A percentile compares a stretch with the other conserved stretches of the same genome.
Evolutionary conservation across 805 yeast species (phyloP).

Genomic region (Metschnikowia bowlesiae): DNA sequence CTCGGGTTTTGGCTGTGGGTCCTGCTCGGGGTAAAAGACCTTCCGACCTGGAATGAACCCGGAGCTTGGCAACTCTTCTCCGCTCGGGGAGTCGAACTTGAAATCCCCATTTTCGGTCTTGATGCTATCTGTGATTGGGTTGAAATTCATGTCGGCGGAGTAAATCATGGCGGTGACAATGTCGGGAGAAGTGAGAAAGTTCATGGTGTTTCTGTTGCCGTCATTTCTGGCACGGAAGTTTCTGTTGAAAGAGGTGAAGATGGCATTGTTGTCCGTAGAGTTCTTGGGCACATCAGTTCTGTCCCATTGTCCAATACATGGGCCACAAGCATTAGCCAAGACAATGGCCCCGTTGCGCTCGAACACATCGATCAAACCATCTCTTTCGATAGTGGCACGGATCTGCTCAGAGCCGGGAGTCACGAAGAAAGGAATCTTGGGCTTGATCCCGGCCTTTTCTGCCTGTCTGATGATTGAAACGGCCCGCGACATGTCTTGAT

Average conservation of each 20-base stretch:
- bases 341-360: constrained; percentile 87
- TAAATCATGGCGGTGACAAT: constrained; percentile 95
- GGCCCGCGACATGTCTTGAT: constrained; percentile 97
- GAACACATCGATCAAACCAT: constrained; percentile 79
- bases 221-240: constrained; percentile 97
- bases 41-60: constrained; percentile 77
- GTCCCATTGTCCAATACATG: constrained; percentile 99
- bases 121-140: constrained; percentile 86
- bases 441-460: constrained; percentile 75
- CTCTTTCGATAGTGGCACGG: constrained; percentile 94
- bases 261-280: constrained; percentile 72
- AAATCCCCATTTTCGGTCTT: constrained; percentile 69
- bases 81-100: constrained; percentile 73
- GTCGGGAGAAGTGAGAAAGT: constrained; percentile 98
- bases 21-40: constrained; percentile 68
- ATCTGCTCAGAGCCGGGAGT: constrained; percentile 99
- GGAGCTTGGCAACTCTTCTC: constrained; percentile 74
- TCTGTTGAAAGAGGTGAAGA: constrained; percentile 96
- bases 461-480: constrained; percentile 89
- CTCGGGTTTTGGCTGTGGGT: constrained; percentile 60
- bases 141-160: constrained; percentile 87
- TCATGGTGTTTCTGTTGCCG: constrained; percentile 96
- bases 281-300: constrained; percentile 70
- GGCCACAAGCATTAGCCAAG: constrained; percentile 98
- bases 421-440: constrained; percentile 87